Evolutionary conservation across 108 stramenopile species (phyloP).

Genomic region (Aureococcus anophagefferens): DNA sequence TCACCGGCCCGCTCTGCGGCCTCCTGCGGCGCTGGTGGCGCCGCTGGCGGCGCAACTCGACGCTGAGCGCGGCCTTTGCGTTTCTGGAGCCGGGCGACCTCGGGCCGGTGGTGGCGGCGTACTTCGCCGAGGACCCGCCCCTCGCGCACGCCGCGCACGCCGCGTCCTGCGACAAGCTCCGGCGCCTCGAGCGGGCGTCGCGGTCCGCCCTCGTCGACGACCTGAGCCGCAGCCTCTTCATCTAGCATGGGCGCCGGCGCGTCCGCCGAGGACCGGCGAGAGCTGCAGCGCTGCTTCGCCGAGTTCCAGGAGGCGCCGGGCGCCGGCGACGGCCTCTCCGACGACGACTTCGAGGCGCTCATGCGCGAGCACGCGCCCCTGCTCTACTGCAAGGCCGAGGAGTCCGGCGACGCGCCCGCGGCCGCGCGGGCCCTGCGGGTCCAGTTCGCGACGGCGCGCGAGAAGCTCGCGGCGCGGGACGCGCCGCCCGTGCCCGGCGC

Average conservation of each 20-base stretch:
- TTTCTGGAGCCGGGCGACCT: too few species aligned
- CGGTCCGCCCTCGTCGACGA: too few species aligned
- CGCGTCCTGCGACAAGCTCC: not conserved
- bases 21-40: too few species aligned
- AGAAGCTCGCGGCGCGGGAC: not conserved
- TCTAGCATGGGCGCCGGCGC: not conserved
- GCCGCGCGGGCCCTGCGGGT: not conserved
- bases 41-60: too few species aligned
- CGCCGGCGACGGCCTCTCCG: not conserved
- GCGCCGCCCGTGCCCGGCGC: not conserved
- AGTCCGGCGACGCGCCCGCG: not conserved
- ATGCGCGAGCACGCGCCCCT: not conserved
- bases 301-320: not conserved
- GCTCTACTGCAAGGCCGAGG: not conserved
- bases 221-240: too few species aligned
- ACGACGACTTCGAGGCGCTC: not conserved
- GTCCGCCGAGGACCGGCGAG: not conserved
- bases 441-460: not conserved
- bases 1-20: too few species aligned
- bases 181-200: too few species aligned
- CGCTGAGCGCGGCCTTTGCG: too few species aligned
- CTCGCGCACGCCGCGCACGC: not conserved
- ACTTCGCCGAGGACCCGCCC: not conserved
- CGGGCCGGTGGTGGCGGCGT: not conserved
- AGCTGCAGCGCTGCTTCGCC: not conserved